Base-by-base conservation (phyloP, 768 basidiomycete species). In the Gymnopilus dilepis region DNA sequence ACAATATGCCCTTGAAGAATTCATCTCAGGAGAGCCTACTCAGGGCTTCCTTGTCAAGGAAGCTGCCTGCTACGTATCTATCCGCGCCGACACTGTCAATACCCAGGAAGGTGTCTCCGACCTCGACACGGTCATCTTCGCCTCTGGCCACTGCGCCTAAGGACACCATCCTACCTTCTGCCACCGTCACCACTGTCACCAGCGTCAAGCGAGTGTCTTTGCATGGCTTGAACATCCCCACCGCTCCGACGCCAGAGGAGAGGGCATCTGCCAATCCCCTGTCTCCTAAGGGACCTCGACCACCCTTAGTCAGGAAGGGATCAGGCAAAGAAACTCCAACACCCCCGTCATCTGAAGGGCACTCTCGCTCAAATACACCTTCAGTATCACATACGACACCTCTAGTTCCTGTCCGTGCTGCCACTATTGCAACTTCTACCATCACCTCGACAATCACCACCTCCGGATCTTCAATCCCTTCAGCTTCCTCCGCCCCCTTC, bases 21-120 rank as follows among this genome's bases (percentile, higher is more conserved):
- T 65, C 64, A 12, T 65, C 65, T 6, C 68, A 67, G 22, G 68
- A 69, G 40, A 63, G 66, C 45, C 17, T 67, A 1, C 52, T 69
- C 56, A 69, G 48, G 50, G 53, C 56, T 13, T 69, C 68, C 6
- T 52, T 69, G 19, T 62, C 65, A 13, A 59, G 68, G 60, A 69
- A 67, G 50, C 31, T 9, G 13, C 26, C 53, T 9, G 34, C 54
- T 12, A 40, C 41, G 41, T 54, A 43, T 33, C 37, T 57, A 24
- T 37, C 34, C 4, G 45, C 51, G n/a, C 47, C 59, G 3, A 40
- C 52, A n/a, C 22, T 31, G 43, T 61, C 59, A 13, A 54, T 22
- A 22, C 34, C 52, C 5, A 54, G 52, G 52, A 54, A 54, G 37
- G 37, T 38, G 15, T 54, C 52, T 3, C 52, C 52, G 17, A 40